These are phyloP conservation scores for Spergularia bocconei DNA, from an alignment of 148 eudicot species.

Conservation along the genomic window DNA sequence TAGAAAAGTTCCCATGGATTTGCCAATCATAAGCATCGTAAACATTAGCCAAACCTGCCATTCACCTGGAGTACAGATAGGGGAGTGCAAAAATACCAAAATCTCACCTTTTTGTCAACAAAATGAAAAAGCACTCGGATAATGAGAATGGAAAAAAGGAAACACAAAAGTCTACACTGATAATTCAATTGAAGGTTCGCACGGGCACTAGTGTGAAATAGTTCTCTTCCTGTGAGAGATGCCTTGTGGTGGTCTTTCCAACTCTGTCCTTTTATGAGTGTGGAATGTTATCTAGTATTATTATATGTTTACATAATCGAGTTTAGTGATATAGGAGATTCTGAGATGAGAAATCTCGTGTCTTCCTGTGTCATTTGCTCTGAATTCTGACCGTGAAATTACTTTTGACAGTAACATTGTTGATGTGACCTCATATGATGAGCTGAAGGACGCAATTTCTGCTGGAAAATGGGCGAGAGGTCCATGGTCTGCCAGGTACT, in stretches of 20 bases:
- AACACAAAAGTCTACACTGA: neutral
- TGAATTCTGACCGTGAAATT: slow-evolving; percentile 10
- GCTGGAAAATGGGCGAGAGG: slow-evolving; percentile 98
- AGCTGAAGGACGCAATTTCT: slow-evolving; percentile 76
- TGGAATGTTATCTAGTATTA: neutral
- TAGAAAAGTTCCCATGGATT: too few relatives aligned
- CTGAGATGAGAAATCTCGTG: neutral
- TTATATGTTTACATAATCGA: neutral
- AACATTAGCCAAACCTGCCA: too few relatives aligned
- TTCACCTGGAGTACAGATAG: too few relatives aligned
- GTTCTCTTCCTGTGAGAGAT: neutral
- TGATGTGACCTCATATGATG: slow-evolving; percentile 79
- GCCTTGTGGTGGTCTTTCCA: neutral
- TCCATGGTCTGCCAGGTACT: slow-evolving; percentile 92
- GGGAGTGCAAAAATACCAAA: too few relatives aligned
- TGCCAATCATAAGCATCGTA: too few relatives aligned
- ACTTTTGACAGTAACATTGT: slow-evolving; percentile 68
- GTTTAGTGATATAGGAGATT: neutral
- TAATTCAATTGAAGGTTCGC: neutral
- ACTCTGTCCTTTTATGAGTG: neutral
- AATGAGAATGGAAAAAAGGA: neutral
- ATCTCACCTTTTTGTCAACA: neutral
- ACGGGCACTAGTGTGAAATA: neutral
- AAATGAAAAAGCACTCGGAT: neutral
- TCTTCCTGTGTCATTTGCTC: neutral